Base-by-base conservation (phyloP, 2,329 filamentous ascomycete species). In the Alternaria panax region DNA sequence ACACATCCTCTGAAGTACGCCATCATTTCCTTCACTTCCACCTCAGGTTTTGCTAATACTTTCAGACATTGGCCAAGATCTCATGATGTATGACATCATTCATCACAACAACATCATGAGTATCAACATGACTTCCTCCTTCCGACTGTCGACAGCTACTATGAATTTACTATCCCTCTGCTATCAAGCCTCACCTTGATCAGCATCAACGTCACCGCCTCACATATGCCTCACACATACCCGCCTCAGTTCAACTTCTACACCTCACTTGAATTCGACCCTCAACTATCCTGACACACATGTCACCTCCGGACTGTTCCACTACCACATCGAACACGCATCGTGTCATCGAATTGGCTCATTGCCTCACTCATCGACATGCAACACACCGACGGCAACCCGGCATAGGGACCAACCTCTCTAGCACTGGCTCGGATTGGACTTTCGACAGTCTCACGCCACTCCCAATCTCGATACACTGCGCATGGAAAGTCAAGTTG, bases 41-140 rank as follows among this genome's bases (percentile, higher is more conserved):
- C 32, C 12, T 38, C 16, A 27, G 22, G 20, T 12, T 2, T 38
- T 11, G 4, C 32, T 38, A 38, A 27, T 32, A 51, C 22, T 20
- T 47, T 22, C 32, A 54, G 32, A 54, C 43, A 27, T 41, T n/a
- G 45, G 18, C 52, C 42, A 40, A 40, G 32, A 41, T 22, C 32
- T 48, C 52, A 48, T 48, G 52, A 24, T 54, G 52, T 18, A 54
- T 54, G 52, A 34, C 30, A 34, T 34, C 30, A 34, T 34, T 34
- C 14, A 16, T 34, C 30, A 7, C 30, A 34, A 34, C 30, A 16
- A 32, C 51, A 54, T 54, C 42, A 52, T 52, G 38, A 24, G 18
- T 52, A 43, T 32, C 27, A 47, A 40, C 30, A 28, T 28, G 22
- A 36, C 34, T 1, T 12, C 16, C 22, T 27, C 9, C 7, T 36